Evolutionary conservation across 148 eudicot species (phyloP).

Genomic region (Pouteria glomerata): DNA sequence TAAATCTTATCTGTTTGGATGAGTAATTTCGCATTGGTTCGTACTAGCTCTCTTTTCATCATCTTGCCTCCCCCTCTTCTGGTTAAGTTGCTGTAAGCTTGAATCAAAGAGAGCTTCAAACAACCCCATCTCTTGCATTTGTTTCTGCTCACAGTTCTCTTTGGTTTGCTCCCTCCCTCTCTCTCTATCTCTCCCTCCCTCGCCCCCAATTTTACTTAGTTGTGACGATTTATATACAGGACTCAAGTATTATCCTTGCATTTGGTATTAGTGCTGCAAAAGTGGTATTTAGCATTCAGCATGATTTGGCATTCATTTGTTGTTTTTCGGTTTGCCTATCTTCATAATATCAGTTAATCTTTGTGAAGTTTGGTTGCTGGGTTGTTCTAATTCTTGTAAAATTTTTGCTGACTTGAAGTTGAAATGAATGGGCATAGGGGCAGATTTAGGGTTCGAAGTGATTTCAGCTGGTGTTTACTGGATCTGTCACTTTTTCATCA

Average conservation of each 20-base stretch:
- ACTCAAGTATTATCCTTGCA: neutral
- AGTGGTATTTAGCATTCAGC: neutral
- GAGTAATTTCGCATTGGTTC: too few relatives aligned
- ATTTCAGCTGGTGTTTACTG: neutral
- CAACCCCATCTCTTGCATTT: neutral
- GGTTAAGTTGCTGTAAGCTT: too few relatives aligned
- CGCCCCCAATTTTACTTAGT: too few relatives aligned
- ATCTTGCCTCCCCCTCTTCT: too few relatives aligned
- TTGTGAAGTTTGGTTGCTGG: neutral
- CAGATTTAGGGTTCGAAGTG: neutral
- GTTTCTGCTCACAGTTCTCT: too few relatives aligned
- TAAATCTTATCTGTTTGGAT: too few relatives aligned
- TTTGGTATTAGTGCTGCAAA: neutral
- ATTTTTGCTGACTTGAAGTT: neutral
- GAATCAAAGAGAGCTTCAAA: too few relatives aligned
- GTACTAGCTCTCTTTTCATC: too few relatives aligned
- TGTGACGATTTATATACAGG: too few relatives aligned
- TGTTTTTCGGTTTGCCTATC: neutral
- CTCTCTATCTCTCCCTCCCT: neutral
- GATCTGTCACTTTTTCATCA: neutral
- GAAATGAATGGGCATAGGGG: neutral
- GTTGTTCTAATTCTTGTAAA: neutral
- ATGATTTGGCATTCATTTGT: neutral
- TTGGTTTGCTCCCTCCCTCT: neutral
- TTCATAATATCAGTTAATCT: neutral